These are phyloP conservation scores for Mortierella polycephala DNA, from an alignment of 371 early-diverging fungal genomes.

Conservation along the genomic window DNA sequence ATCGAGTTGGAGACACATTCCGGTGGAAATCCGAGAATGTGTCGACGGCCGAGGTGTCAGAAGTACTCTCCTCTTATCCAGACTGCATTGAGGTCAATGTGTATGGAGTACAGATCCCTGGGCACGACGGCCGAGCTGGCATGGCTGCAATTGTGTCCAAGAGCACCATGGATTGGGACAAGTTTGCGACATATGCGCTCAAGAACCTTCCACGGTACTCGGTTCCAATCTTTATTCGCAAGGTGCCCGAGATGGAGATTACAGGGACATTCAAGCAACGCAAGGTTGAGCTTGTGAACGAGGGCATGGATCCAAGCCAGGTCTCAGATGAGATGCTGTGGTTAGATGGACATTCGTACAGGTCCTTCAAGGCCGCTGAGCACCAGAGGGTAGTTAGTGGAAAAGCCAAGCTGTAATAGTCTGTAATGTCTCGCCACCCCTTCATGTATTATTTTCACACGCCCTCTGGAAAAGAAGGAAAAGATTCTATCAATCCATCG, in stretches of 20 bases:
- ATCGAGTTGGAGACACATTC: slow-evolving; percentile 81
- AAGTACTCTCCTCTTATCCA: slow-evolving; percentile 65
- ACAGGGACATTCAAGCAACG: slow-evolving; percentile 70
- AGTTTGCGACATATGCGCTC: slow-evolving; percentile 51
- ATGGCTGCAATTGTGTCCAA: slow-evolving; percentile 74
- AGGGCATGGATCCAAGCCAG: slow-evolving; percentile 56
- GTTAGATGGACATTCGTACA: slow-evolving; percentile 59
- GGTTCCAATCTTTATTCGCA: slow-evolving; percentile 68
- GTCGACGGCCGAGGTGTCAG: slow-evolving; percentile 73
- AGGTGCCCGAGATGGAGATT: slow-evolving; percentile 58
- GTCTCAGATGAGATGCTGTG: slow-evolving; percentile 60
- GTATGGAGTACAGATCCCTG: slow-evolving; percentile 65
- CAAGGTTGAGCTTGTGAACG: slow-evolving; percentile 60
- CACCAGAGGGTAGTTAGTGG: slow-evolving; percentile 31
- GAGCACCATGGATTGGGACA: slow-evolving; percentile 35
- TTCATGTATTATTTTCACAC: not conserved
- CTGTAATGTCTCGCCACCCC: not conserved
- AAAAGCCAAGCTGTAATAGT: slow-evolving; percentile 33
- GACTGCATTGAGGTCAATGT: slow-evolving; percentile 72
- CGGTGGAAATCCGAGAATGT: slow-evolving; percentile 80
- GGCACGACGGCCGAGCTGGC: slow-evolving; percentile 77
- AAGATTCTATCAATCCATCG: no score
- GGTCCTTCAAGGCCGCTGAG: slow-evolving; percentile 56
- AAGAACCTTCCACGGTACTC: slow-evolving; percentile 70
- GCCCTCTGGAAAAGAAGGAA: not conserved